Evolutionary conservation across 345 rosid genomes (phyloP).

Genomic region (Euclidium syriacum): DNA sequence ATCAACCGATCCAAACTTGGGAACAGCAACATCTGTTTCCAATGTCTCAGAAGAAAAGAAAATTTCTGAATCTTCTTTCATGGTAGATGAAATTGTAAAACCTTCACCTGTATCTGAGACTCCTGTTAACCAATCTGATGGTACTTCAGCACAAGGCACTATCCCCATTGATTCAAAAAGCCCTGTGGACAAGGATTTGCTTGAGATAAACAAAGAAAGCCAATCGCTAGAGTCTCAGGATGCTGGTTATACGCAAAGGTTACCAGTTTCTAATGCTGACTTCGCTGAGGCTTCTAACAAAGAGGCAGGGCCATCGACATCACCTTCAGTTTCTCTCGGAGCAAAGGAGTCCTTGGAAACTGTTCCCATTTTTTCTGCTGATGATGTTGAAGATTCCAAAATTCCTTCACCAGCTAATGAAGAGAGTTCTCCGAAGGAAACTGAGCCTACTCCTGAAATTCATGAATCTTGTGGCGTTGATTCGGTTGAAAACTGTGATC

Average conservation of each 20-base stretch:
- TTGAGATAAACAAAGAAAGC: neutral
- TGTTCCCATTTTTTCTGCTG: neutral
- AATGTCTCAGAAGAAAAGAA: slow-evolving; percentile 2
- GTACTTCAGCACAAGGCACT: slow-evolving; percentile 15
- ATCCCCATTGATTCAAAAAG: slow-evolving; percentile 13
- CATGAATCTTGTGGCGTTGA: slow-evolving; percentile 13
- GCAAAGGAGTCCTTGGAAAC: neutral
- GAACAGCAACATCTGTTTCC: neutral
- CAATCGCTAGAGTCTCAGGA: neutral
- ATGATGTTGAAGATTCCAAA: slow-evolving; percentile 10
- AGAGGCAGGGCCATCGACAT: neutral
- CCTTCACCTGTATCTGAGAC: slow-evolving; percentile 12
- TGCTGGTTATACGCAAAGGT: neutral
- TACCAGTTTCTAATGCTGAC: neutral
- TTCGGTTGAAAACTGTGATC: neutral
- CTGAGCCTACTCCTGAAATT: neutral
- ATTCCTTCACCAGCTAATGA: neutral
- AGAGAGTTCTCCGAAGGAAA: slow-evolving; percentile 7
- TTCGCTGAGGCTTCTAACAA: neutral
- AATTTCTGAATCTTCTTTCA: neutral
- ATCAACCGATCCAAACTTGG: slow-evolving; percentile 4
- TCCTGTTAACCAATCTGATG: slow-evolving; percentile 14
- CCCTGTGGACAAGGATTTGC: neutral
- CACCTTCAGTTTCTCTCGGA: slow-evolving; percentile 3
- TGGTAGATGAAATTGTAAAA: slow-evolving; percentile 1